A percentile compares a stretch with the other conserved stretches of the same genome.
phyloP scores from a whole-genome alignment of 2,329 filamentous ascomycete genomes.

The Aspergillus tubingensis region DNA sequence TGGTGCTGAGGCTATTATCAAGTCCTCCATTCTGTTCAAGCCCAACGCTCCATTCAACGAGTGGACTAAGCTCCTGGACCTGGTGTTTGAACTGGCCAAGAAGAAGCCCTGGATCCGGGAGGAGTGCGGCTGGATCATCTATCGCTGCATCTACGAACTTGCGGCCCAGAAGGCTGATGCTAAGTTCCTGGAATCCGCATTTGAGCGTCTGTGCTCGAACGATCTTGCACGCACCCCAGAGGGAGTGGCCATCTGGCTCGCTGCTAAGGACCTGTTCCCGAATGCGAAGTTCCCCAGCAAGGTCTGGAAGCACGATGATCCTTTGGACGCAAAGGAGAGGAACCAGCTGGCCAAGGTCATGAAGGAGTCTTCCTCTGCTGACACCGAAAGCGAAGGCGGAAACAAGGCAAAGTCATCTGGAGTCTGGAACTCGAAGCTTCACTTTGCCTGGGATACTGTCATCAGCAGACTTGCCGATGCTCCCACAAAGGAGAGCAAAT shows the following conservation, averaged over 20 bases:
- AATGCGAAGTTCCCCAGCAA: constrained; percentile 65
- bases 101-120: constrained; percentile 88
- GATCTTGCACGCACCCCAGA: constrained; percentile 80
- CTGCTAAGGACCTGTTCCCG: constrained; percentile 65
- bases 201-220: constrained; percentile 63
- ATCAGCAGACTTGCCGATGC: constrained; percentile 51
- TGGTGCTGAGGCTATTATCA: constrained; percentile 81
- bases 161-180: constrained; percentile 37
- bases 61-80: constrained; percentile 64
- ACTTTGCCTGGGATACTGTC: constrained; percentile 85
- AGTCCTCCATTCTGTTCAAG: constrained; percentile 71
- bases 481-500: constrained; percentile 31
- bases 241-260: constrained; percentile 85
- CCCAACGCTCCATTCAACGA: constrained; percentile 54
- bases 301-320: constrained; percentile 73
- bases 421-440: constrained; percentile 76
- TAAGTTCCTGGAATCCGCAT: constrained; percentile 61
- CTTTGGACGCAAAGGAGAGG: constrained; percentile 69
- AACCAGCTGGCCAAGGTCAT: constrained; percentile 72
- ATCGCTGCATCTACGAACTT: constrained; percentile 66
- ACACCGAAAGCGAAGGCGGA: constrained; percentile 32
- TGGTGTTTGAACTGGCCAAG: constrained; percentile 71
- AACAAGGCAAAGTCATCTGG: constrained; percentile 54
- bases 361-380: constrained; percentile 60
- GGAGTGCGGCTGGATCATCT: constrained; percentile 81